Percentiles rank a stretch among this genome's conserved stretches.
phyloP scores from a whole-genome alignment of 257 asterid species.

The Solanum ossicruentum region DNA sequence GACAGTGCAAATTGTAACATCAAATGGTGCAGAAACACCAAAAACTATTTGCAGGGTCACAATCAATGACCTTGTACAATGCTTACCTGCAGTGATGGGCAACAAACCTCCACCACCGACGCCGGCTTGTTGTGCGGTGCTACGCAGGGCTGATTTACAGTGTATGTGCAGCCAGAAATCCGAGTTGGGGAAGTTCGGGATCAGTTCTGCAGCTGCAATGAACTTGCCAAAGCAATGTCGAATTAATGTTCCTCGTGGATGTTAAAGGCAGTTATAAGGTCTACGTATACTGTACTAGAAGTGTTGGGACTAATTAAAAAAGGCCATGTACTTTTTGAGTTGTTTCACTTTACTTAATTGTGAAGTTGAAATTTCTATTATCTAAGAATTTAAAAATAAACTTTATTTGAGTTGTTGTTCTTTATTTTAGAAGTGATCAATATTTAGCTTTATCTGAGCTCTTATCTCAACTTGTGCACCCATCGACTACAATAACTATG shows the following conservation, averaged over 20 bases:
- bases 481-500: background rate
- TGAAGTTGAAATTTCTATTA: background rate
- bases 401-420: background rate
- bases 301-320: background rate
- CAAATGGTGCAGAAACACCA: constrained; percentile 1
- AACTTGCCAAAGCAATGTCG: constrained; percentile 30
- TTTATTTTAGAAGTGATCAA: background rate
- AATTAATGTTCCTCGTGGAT: constrained; percentile 13
- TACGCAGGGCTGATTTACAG: constrained; percentile 19
- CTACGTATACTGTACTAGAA: background rate
- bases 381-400: background rate
- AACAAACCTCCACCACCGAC: constrained; percentile 28
- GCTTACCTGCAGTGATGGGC: constrained; percentile 43
- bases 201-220: constrained; percentile 29
- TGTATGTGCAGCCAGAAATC: constrained; percentile 37
- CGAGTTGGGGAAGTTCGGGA: constrained; percentile 13
- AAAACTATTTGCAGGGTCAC: constrained; percentile 28
- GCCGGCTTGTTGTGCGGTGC: constrained; percentile 19
- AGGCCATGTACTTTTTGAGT: background rate
- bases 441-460: background rate
- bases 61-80: constrained; percentile 24
- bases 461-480: background rate
- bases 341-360: background rate
- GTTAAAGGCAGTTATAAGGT: background rate
- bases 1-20: background rate